Conservation (phyloP, 1,284 basidiomycete species). For the Ceratobasidium sp. region DNA sequence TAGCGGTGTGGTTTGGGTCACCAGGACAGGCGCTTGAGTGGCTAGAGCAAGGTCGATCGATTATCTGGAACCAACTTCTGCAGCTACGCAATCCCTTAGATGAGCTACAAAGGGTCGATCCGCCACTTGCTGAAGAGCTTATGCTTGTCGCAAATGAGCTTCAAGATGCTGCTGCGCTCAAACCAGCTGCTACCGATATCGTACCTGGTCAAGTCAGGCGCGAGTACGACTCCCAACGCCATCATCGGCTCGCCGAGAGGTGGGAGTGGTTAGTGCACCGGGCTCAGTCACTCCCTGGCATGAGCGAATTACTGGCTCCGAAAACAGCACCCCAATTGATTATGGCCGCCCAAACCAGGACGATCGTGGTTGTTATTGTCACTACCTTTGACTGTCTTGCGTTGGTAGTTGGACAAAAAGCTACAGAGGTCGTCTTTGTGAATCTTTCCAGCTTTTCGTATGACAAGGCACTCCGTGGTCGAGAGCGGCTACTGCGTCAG, state of each 20-base stretch:
- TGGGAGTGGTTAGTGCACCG: constrained; percentile 32
- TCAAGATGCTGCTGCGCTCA: neutral
- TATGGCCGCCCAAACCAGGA: constrained; percentile 2
- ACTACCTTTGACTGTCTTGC: no score
- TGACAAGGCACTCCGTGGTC: no score
- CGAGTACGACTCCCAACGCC: no score
- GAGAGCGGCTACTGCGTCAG: no score
- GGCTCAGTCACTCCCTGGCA: constrained; percentile 11
- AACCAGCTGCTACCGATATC: neutral
- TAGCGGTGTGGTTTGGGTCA: neutral
- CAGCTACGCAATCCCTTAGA: constrained; percentile 11
- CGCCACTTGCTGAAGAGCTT: constrained; percentile 26
- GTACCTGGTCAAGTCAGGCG: no score
- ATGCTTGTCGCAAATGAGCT: constrained; percentile 6
- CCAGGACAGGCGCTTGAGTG: constrained; percentile 38
- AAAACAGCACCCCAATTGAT: neutral
- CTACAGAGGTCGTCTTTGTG: no score
- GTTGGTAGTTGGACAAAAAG: no score
- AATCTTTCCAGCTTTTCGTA: no score
- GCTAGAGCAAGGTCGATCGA: constrained; percentile 40
- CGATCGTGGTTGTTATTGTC: neutral
- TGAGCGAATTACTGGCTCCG: constrained; percentile 1
- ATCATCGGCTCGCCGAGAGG: constrained; percentile 20
- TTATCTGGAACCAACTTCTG: neutral
- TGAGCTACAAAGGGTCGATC: neutral